Evolutionary conservation across 2,329 filamentous ascomycete species (phyloP).

Genomic region (Trichoderma brevicompactum): DNA sequence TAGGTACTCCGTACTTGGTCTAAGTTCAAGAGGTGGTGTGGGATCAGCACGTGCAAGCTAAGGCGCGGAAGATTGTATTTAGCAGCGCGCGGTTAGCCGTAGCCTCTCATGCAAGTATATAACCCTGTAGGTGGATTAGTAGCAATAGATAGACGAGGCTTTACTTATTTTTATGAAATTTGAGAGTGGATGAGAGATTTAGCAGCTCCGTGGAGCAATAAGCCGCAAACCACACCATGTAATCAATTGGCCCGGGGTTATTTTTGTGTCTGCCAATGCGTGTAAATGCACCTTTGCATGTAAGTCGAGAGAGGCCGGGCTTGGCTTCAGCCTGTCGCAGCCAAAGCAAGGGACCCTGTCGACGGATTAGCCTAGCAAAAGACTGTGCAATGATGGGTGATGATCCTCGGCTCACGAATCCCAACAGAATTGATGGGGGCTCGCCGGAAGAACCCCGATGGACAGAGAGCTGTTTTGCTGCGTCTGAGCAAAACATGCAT

Average conservation of each 20-base stretch:
- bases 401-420: not conserved
- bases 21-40: not conserved
- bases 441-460: not conserved
- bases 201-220: not conserved
- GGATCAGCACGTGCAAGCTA: constrained; percentile 4
- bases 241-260: not conserved
- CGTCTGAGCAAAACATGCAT: not conserved
- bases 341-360: not conserved
- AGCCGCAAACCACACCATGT: not conserved
- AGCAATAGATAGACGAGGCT: not conserved
- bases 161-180: not conserved
- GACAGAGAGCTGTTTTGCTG: not conserved
- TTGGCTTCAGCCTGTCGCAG: not conserved
- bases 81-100: not conserved
- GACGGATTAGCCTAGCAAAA: not conserved
- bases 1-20: not conserved
- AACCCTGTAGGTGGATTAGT: not conserved
- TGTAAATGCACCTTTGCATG: not conserved
- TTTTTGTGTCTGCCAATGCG: not conserved
- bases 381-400: not conserved
- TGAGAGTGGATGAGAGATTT: not conserved
- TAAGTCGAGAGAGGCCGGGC: not conserved
- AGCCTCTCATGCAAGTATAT: not conserved
- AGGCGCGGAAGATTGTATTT: not conserved
- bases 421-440: not conserved